Base-by-base conservation (phyloP, 495 filamentous ascomycete genomes). In the Hypoxylon rickii region DNA sequence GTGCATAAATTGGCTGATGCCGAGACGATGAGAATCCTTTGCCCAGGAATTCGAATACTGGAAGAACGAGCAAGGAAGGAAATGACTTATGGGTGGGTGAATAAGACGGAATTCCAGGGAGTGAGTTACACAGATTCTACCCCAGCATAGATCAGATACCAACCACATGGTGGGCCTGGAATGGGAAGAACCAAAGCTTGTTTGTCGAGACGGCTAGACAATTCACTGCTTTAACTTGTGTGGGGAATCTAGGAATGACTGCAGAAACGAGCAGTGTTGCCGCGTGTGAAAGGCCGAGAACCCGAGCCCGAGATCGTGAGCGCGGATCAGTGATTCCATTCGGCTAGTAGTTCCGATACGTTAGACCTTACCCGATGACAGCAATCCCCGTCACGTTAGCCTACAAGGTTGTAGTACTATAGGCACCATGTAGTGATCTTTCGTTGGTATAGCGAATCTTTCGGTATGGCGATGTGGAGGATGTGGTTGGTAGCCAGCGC, bases 311-410 rank as follows among this genome's bases (percentile, higher is more conserved):
- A 57, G 38, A 50, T 44, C 38, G 21, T 45, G 43, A 37, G n/a
- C 26, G 58, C 22, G 47, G 59, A 48, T 44, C 44, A 40, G 18
- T 18, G 53, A 57, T 49, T 57, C 49, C n/a, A 48, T 57, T 49
- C 38, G 52, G 59, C 11, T 57, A 57, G 24, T 17, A 15, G 20
- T 45, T 52, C 53, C 52, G 48, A 54, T 41, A 50, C 53, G 48
- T 44, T 48, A 49, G 43, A 8, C 38, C 34, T 29, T 52, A 62
- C 41, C 45, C 51, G 46, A 41, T 26, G 55, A 26, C 38, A 22
- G 18, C 49, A 40, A 33, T 31, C 38, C 32, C 18, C 22, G 6
- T 42, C 40, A 33, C 17, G 16, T 45, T 19, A 10, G 15, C 20
- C 42, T 5, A 40, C 12, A 38, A 46, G 32, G 34, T 36, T 51